A percentile compares a stretch with the other conserved stretches of the same genome.
phyloP scores from a whole-genome alignment of 352 stramenopile species.

The Globisporangium polare region DNA sequence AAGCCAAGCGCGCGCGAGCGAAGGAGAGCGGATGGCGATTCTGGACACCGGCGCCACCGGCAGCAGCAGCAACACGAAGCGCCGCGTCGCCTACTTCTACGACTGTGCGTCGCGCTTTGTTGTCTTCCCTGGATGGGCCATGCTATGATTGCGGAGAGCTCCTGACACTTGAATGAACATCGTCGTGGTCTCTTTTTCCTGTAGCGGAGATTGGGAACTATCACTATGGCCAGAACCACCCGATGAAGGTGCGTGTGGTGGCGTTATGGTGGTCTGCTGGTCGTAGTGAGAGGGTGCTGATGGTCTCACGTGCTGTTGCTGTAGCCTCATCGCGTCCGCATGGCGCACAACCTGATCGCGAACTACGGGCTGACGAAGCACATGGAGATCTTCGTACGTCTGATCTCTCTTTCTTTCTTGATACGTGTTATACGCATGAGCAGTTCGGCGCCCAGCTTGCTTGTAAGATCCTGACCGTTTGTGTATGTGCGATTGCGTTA shows the following conservation, averaged over 20 bases:
- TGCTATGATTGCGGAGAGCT: not conserved
- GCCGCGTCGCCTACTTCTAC: constrained; percentile 88
- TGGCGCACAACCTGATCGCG: constrained; percentile 99
- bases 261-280: not conserved
- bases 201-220: constrained; percentile 98
- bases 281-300: not conserved
- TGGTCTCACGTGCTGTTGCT: not conserved
- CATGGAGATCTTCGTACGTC: constrained; percentile 97
- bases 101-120: constrained; percentile 46
- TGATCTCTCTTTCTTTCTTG: not conserved
- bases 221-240: constrained; percentile 95
- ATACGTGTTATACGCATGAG: not conserved
- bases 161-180: not conserved
- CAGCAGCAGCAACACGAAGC: constrained; percentile 43
- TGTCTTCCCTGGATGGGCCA: too few relatives aligned
- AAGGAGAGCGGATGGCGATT: constrained; percentile 11
- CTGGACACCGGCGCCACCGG: constrained; percentile 15
- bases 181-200: not conserved
- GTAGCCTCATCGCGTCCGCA: constrained; percentile 96
- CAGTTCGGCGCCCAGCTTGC: not conserved
- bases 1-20: constrained; percentile 3
- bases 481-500: not conserved
- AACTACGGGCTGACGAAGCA: constrained; percentile 99
- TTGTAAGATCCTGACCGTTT: not conserved
- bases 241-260: constrained; percentile 67